Base-by-base conservation (phyloP, 2,329 filamentous ascomycete genomes). In the Cladorrhinum sp. region DNA sequence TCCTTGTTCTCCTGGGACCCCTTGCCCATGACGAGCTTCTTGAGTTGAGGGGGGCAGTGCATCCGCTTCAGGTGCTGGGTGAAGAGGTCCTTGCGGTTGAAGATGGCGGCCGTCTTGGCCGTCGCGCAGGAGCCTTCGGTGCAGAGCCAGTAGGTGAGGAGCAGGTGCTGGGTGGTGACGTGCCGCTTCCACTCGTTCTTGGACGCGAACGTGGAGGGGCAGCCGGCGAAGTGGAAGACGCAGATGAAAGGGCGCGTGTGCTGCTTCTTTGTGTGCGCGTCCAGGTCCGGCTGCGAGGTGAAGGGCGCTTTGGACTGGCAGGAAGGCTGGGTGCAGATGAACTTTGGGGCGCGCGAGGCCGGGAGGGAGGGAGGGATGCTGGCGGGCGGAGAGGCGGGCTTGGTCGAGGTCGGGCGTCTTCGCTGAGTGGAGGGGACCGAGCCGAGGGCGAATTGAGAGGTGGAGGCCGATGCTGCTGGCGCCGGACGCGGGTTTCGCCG, bases 121-220 rank as follows among this genome's bases (percentile, higher is more conserved):
- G 30, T 1, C 70, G 71, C 74, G 71, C 86, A 88, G 7, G 74
- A 70, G 63, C 85, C 88, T 30, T 89, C 78, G 65, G 87, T 82
- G 76, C 93, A 98, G 60, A 88, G 80, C 85, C 88, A 97, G 75
- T 87, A 90, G 50, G 83, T 78, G 2, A 91, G 79, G 58, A 87
- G 84, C 21, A 96, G 79, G 71, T 98, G 94, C 71, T 96, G 90
- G 0, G 89, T 90, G 30, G 80, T 78, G 68, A 94, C 86, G 71
- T 98, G 94, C 0, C 94, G 86, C 74, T 97, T 97, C 94, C 94
- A 97, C 73, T 97, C 93, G 72, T 96, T 96, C 77, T 96, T 96
- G 67, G 83, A 87, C 2, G 83, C 82, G 70, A 96, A 96, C 0
- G 82, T 86, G 2, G 86, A 84, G 0, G 64, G 66, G 75, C 94